These are phyloP conservation scores for Ehretia macrophylla DNA, from an alignment of 257 asterid genomes.

Conservation along the genomic window DNA sequence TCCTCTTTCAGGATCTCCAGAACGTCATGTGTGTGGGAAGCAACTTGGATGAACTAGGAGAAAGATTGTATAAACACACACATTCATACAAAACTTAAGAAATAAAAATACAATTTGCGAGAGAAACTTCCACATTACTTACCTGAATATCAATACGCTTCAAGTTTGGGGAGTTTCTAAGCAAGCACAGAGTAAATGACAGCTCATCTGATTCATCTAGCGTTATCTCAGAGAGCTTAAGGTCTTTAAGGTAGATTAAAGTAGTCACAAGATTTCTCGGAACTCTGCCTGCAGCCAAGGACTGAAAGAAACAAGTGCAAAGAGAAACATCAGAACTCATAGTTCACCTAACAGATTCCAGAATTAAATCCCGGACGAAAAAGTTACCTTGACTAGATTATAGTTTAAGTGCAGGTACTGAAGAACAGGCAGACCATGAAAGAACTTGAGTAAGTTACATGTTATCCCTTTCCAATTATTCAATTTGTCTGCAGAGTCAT, in stretches of 20 bases:
- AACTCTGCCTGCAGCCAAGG: neutral
- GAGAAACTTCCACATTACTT: neutral
- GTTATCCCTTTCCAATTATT: too few relatives aligned
- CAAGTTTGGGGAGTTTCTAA: slow-evolving; percentile 22
- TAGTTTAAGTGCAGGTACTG: slow-evolving; percentile 9
- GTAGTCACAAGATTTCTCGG: neutral
- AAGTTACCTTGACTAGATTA: slow-evolving; percentile 13
- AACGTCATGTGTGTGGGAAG: neutral
- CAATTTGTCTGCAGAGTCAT: too few relatives aligned
- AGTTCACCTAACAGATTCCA: too few relatives aligned
- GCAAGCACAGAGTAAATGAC: slow-evolving; percentile 5
- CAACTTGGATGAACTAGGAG: neutral
- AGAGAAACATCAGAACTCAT: neutral
- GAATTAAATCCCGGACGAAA: too few relatives aligned
- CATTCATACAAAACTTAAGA: neutral
- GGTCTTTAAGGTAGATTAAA: slow-evolving; percentile 5
- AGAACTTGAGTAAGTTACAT: neutral
- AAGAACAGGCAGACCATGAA: slow-evolving; percentile 12
- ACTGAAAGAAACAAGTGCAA: slow-evolving; percentile 6
- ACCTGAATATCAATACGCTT: slow-evolving; percentile 5
- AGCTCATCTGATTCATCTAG: slow-evolving; percentile 6
- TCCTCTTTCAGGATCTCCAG: neutral
- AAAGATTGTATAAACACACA: neutral
- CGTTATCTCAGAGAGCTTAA: slow-evolving; percentile 3
- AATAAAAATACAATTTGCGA: neutral